Percentiles rank a stretch among this genome's conserved stretches.
Evolutionary conservation across 2,329 filamentous ascomycete species (phyloP).

Genomic region (Beauveria bassiana): DNA sequence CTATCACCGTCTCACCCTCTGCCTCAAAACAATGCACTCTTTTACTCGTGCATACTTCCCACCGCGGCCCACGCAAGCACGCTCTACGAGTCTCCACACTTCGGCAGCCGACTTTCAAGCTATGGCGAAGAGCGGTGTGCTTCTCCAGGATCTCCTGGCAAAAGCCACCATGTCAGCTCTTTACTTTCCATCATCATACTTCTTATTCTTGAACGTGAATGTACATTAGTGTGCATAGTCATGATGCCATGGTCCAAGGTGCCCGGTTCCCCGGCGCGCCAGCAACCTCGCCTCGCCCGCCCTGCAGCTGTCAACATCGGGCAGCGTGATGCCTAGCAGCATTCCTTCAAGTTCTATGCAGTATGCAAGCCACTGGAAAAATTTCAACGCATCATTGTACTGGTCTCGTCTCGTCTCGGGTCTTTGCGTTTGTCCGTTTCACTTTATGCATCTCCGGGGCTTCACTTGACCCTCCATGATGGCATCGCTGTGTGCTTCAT

Average conservation of each 20-base stretch:
- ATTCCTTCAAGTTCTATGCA: constrained; percentile 20
- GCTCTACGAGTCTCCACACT: neutral
- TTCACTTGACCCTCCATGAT: neutral
- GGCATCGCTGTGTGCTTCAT: neutral
- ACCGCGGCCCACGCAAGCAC: neutral
- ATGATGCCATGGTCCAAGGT: neutral
- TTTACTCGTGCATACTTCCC: neutral
- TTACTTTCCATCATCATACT: neutral
- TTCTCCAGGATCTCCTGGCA: neutral
- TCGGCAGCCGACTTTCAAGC: neutral
- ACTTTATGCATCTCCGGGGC: neutral
- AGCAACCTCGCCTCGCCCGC: neutral
- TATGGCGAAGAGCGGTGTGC: constrained; percentile 3
- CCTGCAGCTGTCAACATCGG: neutral
- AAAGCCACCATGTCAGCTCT: neutral
- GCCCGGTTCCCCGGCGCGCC: neutral
- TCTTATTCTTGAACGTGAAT: neutral
- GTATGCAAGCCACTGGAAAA: constrained; percentile 23
- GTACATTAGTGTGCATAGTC: neutral
- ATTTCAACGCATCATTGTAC: neutral
- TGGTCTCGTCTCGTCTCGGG: no score
- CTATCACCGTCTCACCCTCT: neutral
- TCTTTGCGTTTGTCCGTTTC: neutral
- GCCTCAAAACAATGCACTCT: neutral
- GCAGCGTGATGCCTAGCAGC: neutral